Base-by-base conservation (phyloP, 1,284 basidiomycete genomes). In the Fomitiporia mediterranea region DNA sequence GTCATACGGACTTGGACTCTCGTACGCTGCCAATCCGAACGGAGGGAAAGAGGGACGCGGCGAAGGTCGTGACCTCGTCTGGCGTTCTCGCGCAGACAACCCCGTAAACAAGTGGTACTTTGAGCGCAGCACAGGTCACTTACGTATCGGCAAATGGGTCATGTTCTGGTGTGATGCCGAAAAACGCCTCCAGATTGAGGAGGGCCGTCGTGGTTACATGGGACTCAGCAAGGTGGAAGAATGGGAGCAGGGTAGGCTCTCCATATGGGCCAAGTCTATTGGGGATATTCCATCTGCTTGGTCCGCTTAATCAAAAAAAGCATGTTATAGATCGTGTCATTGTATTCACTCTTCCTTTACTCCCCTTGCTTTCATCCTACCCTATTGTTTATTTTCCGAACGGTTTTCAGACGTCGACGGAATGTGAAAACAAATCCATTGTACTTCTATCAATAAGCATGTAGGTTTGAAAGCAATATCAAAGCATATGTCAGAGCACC, bases 21-120 rank as follows among this genome's bases (percentile, higher is more conserved):
- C 91, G 11, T 95, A 91, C 71, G 94, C 97, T 53, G 87, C 92
- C 61, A 99, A 99, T 70, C 91, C 95, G 27, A 94, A 94, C 60
- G 96, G 96, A 3, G 94, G 94, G 8, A 85, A 91, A 64, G 83
- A 86, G 53, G 97, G 96, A 39, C 79, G 84, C 59, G 97, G 96
- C 28, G 81, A 86, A 66, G 94, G 94, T n/a, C 78, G 86, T 40
- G 96, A 99, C 69, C 80, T 99, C 56, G 93, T 99, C 28, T 99
- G 96, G 96, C 84, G 97, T 59, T 90, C 86, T 65, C 81, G 97
- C 55, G 80, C 86, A 8, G 82, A 96, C 71, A 99, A 99, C 69
- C 94, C 94, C 0, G 86, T 99, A 55, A 99, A 99, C 73, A 96
- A 95, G 71, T 99, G 97, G 97, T 99, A 99, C 73, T 98, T 94